Evolutionary conservation across 371 early-diverging fungal species (phyloP).

Genomic region (Zychaea mexicana): DNA sequence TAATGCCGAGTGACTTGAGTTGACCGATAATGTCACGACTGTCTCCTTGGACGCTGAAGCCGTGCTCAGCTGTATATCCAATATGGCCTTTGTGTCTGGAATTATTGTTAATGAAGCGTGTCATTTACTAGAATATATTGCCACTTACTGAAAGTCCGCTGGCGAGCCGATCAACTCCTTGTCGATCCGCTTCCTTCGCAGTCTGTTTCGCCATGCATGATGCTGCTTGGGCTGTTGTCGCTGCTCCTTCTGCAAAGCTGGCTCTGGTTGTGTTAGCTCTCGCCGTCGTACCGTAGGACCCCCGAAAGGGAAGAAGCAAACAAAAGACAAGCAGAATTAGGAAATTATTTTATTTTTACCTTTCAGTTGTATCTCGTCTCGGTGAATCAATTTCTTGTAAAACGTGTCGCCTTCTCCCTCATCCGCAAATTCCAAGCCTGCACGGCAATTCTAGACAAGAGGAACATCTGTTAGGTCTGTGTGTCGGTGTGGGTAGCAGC

Average conservation of each 20-base stretch:
- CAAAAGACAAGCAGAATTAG: too few relatives aligned
- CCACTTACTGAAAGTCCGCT: conserved; percentile 61
- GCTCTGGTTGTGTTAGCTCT: too few relatives aligned
- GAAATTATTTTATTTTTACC: conserved; percentile 21
- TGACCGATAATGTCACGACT: conserved; percentile 75
- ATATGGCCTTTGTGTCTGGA: conserved; percentile 75
- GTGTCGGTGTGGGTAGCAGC: too few relatives aligned
- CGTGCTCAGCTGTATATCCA: conserved; percentile 77
- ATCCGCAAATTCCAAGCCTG: conserved; percentile 88
- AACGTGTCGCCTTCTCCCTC: conserved; percentile 80
- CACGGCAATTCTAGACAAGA: conserved; percentile 67
- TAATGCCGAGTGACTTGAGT: conserved; percentile 78
- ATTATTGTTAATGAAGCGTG: not conserved
- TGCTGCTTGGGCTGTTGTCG: not conserved
- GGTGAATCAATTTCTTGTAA: conserved; percentile 65
- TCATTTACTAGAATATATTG: not conserved
- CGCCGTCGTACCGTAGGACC: too few relatives aligned
- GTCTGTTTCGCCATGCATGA: not conserved
- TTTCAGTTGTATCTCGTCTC: conserved; percentile 41
- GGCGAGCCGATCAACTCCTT: conserved; percentile 76
- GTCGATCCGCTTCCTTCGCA: conserved; percentile 53
- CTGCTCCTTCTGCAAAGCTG: too few relatives aligned
- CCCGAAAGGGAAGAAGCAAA: too few relatives aligned
- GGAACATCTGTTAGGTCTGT: too few relatives aligned
- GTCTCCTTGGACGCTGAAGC: conserved; percentile 79